Base-by-base conservation (phyloP, 2,329 filamentous ascomycete genomes). In the Colletotrichum falcatum region DNA sequence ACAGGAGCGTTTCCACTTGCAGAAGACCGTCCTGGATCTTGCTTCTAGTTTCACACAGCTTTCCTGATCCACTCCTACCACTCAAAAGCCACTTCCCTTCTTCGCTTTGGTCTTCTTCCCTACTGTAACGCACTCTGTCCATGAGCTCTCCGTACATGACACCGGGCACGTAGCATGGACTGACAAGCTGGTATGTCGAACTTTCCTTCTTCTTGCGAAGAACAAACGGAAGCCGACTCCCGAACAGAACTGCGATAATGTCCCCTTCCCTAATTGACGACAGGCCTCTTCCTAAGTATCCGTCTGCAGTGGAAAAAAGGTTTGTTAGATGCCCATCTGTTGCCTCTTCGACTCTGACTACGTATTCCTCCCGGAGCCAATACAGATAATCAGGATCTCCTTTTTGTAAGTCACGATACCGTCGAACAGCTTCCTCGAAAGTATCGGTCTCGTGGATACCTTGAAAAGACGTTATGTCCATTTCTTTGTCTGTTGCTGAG, bases 161-260 rank as follows among this genome's bases (percentile, higher is more conserved):
- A 4, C 56, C 64, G 1, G 28, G 7, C 7, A 66, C 64, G 23
- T 55, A 55, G 37, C 49, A 63, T 12, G 49, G 23, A 20, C 61
- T 37, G 14, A 63, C 6, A 9, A 63, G 23, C 37, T 26, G 8
- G 7, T 46, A 55, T 2, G 18, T 18, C 3, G 37, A 35, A 2
- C 20, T 8, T 23, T 18, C 18, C 8, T 11, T 4, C 16, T 14
- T 12, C 37, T 42, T 44, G 16, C 55, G 62, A 8, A 65, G 30
- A 30, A 58, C 42, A 9, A 56, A 56, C 12, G 62, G 54, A 26
- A 53, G 35, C 23, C n/a, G 48, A 26, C 53, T 44, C 2, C 62
- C 62, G 3, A 33, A 65, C 12, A 65, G 30, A 42, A 65, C 33
- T 3, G 42, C 30, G 2, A 65, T 54, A 9, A 65, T n/a, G 35